Conservation (phyloP, 768 basidiomycete genomes). For the Rhizopogon vulgaris region DNA sequence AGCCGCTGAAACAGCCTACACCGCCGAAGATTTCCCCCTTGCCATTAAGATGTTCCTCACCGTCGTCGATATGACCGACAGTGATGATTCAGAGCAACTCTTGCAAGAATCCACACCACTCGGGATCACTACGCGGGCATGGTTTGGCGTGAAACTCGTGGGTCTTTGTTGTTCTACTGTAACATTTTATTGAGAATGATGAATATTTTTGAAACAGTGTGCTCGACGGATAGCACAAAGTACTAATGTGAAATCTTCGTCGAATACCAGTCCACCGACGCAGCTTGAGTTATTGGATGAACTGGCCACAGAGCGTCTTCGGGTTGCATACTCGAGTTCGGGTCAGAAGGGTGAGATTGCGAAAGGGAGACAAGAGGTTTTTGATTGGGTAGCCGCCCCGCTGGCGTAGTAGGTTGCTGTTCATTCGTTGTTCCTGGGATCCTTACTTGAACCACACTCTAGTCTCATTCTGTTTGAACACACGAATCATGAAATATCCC, state of each 20-base stretch:
- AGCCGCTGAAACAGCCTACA: slow-evolving; percentile 85
- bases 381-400: slow-evolving; percentile 34
- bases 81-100: slow-evolving; percentile 42
- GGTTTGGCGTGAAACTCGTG: slow-evolving; percentile 82
- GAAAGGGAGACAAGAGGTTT: slow-evolving; percentile 37
- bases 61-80: slow-evolving; percentile 72
- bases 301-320: slow-evolving; percentile 65
- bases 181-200: not conserved
- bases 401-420: not conserved
- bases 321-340: slow-evolving; percentile 53
- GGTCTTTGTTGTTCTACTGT: slow-evolving; percentile 16
- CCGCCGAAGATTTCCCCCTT: slow-evolving; percentile 65
- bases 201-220: slow-evolving; percentile 38
- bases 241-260: slow-evolving; percentile 41
- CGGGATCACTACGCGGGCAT: slow-evolving; percentile 61
- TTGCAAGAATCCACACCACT: slow-evolving; percentile 43
- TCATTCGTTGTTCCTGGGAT: not conserved
- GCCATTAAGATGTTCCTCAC: slow-evolving; percentile 77
- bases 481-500: no score
- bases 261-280: slow-evolving; percentile 50
- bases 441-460: not conserved
- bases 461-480: not conserved
- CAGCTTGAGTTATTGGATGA: slow-evolving; percentile 57
- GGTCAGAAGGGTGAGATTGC: slow-evolving; percentile 30
- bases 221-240: slow-evolving; percentile 47